Conservation (phyloP, 768 basidiomycete genomes). For the Holtermannia corniformis region DNA sequence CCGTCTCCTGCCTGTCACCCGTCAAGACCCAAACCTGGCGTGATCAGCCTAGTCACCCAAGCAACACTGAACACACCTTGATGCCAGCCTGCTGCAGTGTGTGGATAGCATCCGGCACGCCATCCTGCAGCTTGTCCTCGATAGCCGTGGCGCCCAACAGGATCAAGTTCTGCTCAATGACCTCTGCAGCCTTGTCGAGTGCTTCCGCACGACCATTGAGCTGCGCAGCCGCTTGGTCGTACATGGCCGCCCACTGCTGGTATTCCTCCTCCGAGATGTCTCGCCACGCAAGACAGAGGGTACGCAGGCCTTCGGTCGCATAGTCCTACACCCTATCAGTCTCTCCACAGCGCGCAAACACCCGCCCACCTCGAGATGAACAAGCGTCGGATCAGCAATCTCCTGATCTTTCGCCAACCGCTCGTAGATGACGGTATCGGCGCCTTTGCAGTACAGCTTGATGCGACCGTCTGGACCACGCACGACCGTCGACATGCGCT, state of each 20-base stretch:
- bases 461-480: slow-evolving; percentile 79
- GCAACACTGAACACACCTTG: slow-evolving; percentile 50
- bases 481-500: slow-evolving; percentile 94
- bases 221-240: slow-evolving; percentile 86
- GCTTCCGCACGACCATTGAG: slow-evolving; percentile 85
- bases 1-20: slow-evolving; percentile 96
- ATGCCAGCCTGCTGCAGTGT: slow-evolving; percentile 97
- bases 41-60: background rate
- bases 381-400: slow-evolving; percentile 66
- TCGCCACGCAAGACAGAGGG: slow-evolving; percentile 89
- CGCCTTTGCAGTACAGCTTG: slow-evolving; percentile 93
- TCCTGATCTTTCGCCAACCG: slow-evolving; percentile 71
- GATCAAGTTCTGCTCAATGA: slow-evolving; percentile 90
- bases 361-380: slow-evolving; percentile 76
- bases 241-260: slow-evolving; percentile 72
- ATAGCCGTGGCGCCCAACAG: slow-evolving; percentile 94
- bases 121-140: slow-evolving; percentile 97
- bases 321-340: slow-evolving; percentile 63
- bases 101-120: slow-evolving; percentile 95
- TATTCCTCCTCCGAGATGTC: slow-evolving; percentile 90
- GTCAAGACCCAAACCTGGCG: slow-evolving; percentile 88
- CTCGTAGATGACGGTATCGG: slow-evolving; percentile 94
- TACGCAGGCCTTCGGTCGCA: slow-evolving; percentile 91
- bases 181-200: slow-evolving; percentile 83
- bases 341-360: no score